Evolutionary conservation across 2,329 filamentous ascomycete species (phyloP), one percentile per base, ranked within the genome.

Genomic region (Aspergillus fumigatiaffinis): DNA sequence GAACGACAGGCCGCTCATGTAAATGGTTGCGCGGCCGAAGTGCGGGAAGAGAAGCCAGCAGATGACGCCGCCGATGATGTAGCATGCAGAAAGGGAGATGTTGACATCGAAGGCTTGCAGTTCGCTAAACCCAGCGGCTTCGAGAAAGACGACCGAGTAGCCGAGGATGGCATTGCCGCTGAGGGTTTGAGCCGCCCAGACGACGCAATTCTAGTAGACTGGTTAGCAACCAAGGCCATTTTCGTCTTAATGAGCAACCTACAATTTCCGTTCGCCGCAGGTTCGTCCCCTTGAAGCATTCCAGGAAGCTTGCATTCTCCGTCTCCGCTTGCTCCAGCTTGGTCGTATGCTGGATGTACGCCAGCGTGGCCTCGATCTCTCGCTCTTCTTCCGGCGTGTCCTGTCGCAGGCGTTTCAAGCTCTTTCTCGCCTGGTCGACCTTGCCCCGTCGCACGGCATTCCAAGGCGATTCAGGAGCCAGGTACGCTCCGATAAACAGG

Each of bases 291-390:
- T 82, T 86, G 81, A 94, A 94, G 76, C 90, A 95, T 72, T 95
- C 91, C 66, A 82, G 76, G 73, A 92, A 95, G 49, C 80, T 85
- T 2, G 88, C 84, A 29, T 89, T 89, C 5, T 78, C 76, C 2
- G 88, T 90, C 50, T 90, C 87, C 71, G 84, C 76, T 70, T 90
- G 82, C 71, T 95, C 91, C 10, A 94, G 78, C 1, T 87, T 87
- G 1, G 88, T 91, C 1, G 91, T 95, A 70, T 93, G 89, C 1
- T 89, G 84, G 87, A 96, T 95, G 89, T 94, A 92, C 66, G 89
- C 87, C 66, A 92, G 91, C 59, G 87, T 82, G 1, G 85, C 87
- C 60, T 90, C 86, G 4, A 66, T 61, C 25, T 55, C 50, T 0
- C 52, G 44, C 26, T 57, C 53, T 17, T 41, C 46, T 3, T 52